These are phyloP conservation scores for Phallus indusiatus DNA, from an alignment of 768 basidiomycete genomes.

Conservation along the genomic window DNA sequence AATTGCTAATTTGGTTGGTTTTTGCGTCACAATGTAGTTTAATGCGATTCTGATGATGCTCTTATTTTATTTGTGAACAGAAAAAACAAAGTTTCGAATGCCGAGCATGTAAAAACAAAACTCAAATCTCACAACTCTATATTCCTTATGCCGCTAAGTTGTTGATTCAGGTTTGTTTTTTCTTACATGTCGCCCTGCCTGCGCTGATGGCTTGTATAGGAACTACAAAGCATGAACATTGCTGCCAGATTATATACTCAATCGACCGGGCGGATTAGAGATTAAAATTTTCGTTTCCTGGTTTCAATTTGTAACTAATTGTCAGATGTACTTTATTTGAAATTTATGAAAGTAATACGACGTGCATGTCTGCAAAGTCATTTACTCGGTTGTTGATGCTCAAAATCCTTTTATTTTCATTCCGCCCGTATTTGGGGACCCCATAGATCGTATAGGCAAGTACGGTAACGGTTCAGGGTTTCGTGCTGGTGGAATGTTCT, in stretches of 20 bases:
- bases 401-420: neutral
- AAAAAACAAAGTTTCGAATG: conserved; percentile 99
- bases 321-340: conserved; percentile 27
- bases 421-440: no score
- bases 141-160: conserved; percentile 97
- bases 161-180: conserved; percentile 71
- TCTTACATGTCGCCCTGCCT: neutral
- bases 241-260: conserved; percentile 81
- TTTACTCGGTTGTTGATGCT: neutral
- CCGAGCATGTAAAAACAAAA: conserved; percentile 95
- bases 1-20: conserved; percentile 84
- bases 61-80: conserved; percentile 22
- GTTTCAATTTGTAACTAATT: neutral
- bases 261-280: conserved; percentile 78
- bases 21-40: neutral
- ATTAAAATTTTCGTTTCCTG: conserved; percentile 23
- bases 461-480: no score
- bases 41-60: conserved; percentile 7
- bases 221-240: conserved; percentile 94
- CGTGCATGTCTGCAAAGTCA: conserved; percentile 1
- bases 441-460: no score
- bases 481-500: no score
- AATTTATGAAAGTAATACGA: conserved; percentile 13
- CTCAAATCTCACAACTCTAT: conserved; percentile 81
- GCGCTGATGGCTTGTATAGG: conserved; percentile 31